Conservation (phyloP, 352 stramenopile genomes). For the Phytopythium mirpurense region DNA sequence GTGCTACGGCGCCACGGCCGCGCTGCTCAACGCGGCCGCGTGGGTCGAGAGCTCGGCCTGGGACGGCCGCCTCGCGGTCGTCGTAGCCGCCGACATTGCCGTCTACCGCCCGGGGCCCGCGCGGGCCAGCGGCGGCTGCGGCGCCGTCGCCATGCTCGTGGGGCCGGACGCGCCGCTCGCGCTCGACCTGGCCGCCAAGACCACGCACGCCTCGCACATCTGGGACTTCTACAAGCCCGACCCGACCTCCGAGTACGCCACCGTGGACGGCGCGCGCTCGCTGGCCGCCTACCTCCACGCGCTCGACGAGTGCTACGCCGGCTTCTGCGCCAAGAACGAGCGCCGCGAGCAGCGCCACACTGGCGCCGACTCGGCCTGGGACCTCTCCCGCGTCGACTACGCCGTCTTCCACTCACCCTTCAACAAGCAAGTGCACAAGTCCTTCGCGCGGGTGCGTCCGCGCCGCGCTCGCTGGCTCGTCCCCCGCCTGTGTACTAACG, state of each 20-base stretch:
- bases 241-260: constrained; percentile 91
- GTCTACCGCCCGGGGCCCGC: constrained; percentile 92
- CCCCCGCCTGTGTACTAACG: too few species aligned
- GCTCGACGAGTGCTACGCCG: constrained; percentile 93
- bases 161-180: constrained; percentile 93
- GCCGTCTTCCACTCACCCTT: constrained; percentile 98
- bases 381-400: constrained; percentile 84
- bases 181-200: constrained; percentile 83
- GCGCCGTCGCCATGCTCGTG: constrained; percentile 94
- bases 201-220: constrained; percentile 90
- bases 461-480: not conserved
- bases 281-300: constrained; percentile 95
- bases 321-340: constrained; percentile 86
- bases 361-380: constrained; percentile 23
- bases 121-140: constrained; percentile 89
- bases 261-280: constrained; percentile 92
- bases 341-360: constrained; percentile 5
- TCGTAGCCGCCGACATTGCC: constrained; percentile 96
- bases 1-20: constrained; percentile 97
- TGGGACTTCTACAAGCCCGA: constrained; percentile 99
- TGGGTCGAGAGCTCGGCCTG: constrained; percentile 95
- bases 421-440: constrained; percentile 99
- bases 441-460: constrained; percentile 81
- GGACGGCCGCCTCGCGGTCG: constrained; percentile 92
- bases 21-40: constrained; percentile 95